Percentiles rank a stretch among this genome's conserved stretches.
phyloP scores from a whole-genome alignment of 352 stramenopile genomes.

The Globisporangium nodosum region DNA sequence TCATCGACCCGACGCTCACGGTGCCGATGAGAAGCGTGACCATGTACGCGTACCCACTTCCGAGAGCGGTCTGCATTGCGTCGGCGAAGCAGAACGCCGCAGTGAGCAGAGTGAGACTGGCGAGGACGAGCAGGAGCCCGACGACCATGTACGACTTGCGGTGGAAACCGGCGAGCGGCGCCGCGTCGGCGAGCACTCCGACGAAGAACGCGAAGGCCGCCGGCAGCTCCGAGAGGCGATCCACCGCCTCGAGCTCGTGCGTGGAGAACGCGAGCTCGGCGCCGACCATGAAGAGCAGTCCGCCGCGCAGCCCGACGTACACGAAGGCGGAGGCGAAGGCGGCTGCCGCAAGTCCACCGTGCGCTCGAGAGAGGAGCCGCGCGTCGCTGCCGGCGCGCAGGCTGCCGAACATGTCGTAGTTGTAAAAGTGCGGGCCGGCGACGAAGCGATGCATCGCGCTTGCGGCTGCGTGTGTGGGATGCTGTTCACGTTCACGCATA shows the following conservation, averaged over 20 bases:
- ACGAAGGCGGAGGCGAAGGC: slow-evolving; percentile 16
- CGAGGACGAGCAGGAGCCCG: slow-evolving; percentile 18
- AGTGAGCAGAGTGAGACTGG: slow-evolving; percentile 1
- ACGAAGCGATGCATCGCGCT: slow-evolving; percentile 13
- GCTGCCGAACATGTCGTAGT: slow-evolving; percentile 19
- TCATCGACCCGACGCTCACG: slow-evolving; percentile 17
- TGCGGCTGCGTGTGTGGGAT: neutral
- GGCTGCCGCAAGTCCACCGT: slow-evolving; percentile 14
- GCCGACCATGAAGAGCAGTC: slow-evolving; percentile 12
- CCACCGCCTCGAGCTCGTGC: slow-evolving; percentile 14
- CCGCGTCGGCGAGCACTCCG: slow-evolving; percentile 56
- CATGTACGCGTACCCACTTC: slow-evolving; percentile 6
- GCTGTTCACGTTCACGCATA: no score
- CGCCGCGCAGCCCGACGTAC: slow-evolving; percentile 14
- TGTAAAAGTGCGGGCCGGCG: slow-evolving; percentile 20
- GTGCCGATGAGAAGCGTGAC: slow-evolving; percentile 9
- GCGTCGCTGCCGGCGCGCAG: slow-evolving; percentile 14
- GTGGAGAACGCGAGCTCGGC: slow-evolving; percentile 8
- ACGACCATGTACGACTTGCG: slow-evolving; percentile 77
- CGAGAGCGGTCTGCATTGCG: neutral
- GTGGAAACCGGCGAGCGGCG: slow-evolving; percentile 53
- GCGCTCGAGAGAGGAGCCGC: slow-evolving; percentile 9
- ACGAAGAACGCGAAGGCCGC: slow-evolving; percentile 60
- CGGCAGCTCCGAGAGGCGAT: slow-evolving; percentile 37
- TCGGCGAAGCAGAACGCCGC: slow-evolving; percentile 6